Evolutionary conservation across 2,329 filamentous ascomycete genomes (phyloP).

Genomic region (Amylocarpus encephaloides): DNA sequence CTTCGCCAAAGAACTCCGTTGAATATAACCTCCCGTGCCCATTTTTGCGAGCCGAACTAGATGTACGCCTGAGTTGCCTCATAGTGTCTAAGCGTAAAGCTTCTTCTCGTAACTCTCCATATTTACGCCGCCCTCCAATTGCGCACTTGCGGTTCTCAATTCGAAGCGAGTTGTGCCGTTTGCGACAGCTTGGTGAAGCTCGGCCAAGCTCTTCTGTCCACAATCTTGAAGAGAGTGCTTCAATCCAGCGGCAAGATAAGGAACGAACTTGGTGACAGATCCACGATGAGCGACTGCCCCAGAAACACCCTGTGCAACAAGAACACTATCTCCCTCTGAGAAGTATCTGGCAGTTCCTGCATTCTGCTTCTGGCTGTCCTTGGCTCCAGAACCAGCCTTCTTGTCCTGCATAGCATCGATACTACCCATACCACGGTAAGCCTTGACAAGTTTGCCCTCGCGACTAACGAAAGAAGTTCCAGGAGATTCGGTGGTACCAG

Average conservation of each 20-base stretch:
- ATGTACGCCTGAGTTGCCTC: slow-evolving; percentile 2
- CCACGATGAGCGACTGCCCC: slow-evolving; percentile 69
- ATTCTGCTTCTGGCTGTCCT: slow-evolving; percentile 73
- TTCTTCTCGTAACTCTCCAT: slow-evolving; percentile 99
- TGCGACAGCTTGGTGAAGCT: slow-evolving; percentile 68
- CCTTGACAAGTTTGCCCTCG: slow-evolving; percentile 97
- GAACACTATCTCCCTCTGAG: slow-evolving; percentile 88
- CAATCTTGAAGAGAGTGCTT: slow-evolving; percentile 98
- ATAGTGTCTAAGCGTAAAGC: slow-evolving; percentile 68
- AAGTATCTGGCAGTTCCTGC: slow-evolving; percentile 97
- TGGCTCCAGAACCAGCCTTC: slow-evolving; percentile 78
- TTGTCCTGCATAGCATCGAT: slow-evolving; percentile 99
- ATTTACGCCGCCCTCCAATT: slow-evolving; percentile 95
- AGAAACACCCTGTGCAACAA: slow-evolving; percentile 95
- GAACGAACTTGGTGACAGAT: slow-evolving; percentile 89
- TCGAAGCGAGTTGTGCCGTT: slow-evolving; percentile 82
- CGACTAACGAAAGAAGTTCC: slow-evolving; percentile 94
- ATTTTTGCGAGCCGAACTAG: slow-evolving; percentile 2
- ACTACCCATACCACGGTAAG: slow-evolving; percentile 97
- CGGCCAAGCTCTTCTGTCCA: slow-evolving; percentile 72
- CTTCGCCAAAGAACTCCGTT: not conserved
- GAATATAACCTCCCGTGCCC: not conserved
- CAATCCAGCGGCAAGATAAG: slow-evolving; percentile 89
- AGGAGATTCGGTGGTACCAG: slow-evolving; percentile 94
- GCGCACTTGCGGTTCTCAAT: slow-evolving; percentile 86